These are phyloP conservation scores for Giardia duodenalis DNA, from an alignment of 208 protist genomes.

Conservation along the genomic window DNA sequence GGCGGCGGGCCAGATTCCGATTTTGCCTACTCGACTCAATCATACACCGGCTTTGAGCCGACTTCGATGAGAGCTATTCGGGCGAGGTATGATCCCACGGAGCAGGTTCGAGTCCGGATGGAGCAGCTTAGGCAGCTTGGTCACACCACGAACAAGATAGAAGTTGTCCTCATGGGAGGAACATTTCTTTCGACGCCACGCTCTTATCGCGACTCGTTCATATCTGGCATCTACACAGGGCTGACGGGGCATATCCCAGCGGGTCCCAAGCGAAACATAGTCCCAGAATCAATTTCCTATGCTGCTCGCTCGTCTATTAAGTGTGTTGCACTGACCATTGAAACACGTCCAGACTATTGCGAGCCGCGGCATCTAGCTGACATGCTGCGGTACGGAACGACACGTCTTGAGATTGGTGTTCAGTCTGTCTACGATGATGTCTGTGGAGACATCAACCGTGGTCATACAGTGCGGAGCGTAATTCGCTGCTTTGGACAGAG, in stretches of 20 bases:
- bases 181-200: constrained; percentile 88
- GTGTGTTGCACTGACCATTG: constrained; percentile 94
- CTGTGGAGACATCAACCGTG: constrained; percentile 65
- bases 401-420: constrained; percentile 92
- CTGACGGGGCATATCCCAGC: constrained; percentile 14
- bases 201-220: constrained; percentile 74
- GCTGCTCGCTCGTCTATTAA: constrained; percentile 70
- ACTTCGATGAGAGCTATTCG: constrained; percentile 75
- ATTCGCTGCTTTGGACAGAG: constrained; percentile 52
- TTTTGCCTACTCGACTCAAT: constrained; percentile 77
- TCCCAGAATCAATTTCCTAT: constrained; percentile 62
- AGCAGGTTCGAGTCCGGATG: constrained; percentile 59
- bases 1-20: constrained; percentile 74
- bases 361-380: constrained; percentile 62
- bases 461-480: constrained; percentile 64
- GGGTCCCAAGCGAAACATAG: constrained; percentile 28
- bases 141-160: constrained; percentile 69
- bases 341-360: constrained; percentile 92
- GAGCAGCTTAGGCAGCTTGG: constrained; percentile 67
- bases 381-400: constrained; percentile 73
- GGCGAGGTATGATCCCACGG: constrained; percentile 68
- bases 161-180: constrained; percentile 94
- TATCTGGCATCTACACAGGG: constrained; percentile 62
- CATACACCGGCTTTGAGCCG: constrained; percentile 65
- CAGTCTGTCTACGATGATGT: constrained; percentile 89